Evolutionary conservation across 1,139 yeast species (phyloP).

Genomic region (Debaryomycetaceae sp.): DNA sequence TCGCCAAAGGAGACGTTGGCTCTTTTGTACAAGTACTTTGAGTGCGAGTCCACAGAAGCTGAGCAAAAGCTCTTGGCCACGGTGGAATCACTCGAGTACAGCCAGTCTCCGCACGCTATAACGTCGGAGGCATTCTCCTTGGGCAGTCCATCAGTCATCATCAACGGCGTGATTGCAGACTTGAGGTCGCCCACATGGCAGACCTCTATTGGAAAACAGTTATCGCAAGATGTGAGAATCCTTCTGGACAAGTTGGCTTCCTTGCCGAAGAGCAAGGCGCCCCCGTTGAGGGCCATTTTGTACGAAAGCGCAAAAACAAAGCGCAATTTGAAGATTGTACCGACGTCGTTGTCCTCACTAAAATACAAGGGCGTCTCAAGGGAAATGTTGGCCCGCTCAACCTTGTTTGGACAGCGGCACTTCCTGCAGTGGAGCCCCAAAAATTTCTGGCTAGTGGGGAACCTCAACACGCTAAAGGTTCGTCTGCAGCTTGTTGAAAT

Average conservation of each 20-base stretch:
- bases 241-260: slow-evolving; percentile 22
- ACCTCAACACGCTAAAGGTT: slow-evolving; percentile 33
- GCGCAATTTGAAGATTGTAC: slow-evolving; percentile 33
- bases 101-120: slow-evolving; percentile 16
- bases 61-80: slow-evolving; percentile 18
- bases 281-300: slow-evolving; percentile 26
- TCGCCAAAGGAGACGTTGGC: slow-evolving; percentile 36
- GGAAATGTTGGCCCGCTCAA: slow-evolving; percentile 23
- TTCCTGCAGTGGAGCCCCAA: slow-evolving; percentile 15
- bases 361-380: slow-evolving; percentile 30
- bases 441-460: slow-evolving; percentile 57
- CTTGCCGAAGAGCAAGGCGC: slow-evolving; percentile 16
- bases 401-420: slow-evolving; percentile 14
- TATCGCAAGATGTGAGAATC: slow-evolving; percentile 31
- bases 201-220: slow-evolving; percentile 33
- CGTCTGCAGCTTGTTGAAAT: slow-evolving; percentile 39
- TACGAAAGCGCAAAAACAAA: slow-evolving; percentile 29
- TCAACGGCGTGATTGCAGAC: slow-evolving; percentile 66
- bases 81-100: too few species aligned
- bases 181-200: slow-evolving; percentile 36
- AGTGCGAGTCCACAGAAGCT: slow-evolving; percentile 23
- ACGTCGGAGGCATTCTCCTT: slow-evolving; percentile 35
- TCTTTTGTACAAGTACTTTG: slow-evolving; percentile 35
- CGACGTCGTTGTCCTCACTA: slow-evolving; percentile 28
- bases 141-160: slow-evolving; percentile 49